A percentile compares a stretch with the other conserved stretches of the same genome.
Evolutionary conservation across 345 rosid genomes (phyloP).

Genomic region (Eucalyptus curtisii): DNA sequence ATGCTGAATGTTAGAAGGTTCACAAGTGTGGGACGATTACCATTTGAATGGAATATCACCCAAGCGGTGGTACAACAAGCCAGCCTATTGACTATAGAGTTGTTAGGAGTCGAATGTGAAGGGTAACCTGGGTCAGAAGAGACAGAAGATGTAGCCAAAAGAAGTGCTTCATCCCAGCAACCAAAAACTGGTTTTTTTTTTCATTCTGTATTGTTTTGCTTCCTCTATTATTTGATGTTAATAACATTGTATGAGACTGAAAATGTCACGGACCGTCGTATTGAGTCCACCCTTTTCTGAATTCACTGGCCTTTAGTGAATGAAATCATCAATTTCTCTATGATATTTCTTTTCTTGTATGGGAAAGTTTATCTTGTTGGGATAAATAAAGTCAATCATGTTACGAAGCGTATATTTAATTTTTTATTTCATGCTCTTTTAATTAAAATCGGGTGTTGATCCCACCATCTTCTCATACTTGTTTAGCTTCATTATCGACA

Average conservation of each 20-base stretch:
- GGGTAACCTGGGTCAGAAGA: background rate
- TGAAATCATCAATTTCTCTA: background rate
- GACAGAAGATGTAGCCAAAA: background rate
- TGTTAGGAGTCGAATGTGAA: background rate
- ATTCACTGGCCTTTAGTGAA: background rate
- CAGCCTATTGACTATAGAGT: background rate
- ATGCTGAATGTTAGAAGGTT: background rate
- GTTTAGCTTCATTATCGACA: background rate
- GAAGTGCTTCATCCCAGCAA: background rate
- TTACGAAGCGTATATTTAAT: background rate
- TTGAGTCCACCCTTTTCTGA: background rate
- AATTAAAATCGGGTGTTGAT: background rate
- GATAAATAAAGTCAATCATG: background rate
- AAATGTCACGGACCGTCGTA: background rate
- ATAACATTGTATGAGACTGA: background rate
- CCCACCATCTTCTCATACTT: background rate
- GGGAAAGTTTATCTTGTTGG: background rate
- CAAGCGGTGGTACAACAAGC: background rate
- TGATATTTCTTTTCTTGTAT: background rate
- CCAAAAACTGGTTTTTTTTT: background rate
- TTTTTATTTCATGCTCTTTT: background rate
- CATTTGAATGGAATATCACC: background rate
- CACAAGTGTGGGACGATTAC: rapidly evolving
- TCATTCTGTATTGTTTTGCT: background rate
- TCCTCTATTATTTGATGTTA: background rate